Evolutionary conservation across 768 basidiomycete species (phyloP).

Genomic region (Serendipita sp.): DNA sequence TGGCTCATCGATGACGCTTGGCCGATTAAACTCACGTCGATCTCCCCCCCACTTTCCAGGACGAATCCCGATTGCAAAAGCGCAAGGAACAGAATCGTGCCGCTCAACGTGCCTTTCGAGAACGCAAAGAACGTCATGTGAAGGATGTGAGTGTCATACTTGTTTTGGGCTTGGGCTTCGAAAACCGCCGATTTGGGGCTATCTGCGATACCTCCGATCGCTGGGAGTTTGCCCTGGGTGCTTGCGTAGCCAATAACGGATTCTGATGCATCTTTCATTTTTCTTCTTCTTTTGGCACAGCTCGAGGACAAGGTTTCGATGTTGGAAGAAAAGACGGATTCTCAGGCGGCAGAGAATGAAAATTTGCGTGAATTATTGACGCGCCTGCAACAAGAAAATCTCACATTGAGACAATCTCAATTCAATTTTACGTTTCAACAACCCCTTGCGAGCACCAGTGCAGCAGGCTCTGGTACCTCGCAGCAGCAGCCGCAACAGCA

Average conservation of each 20-base stretch:
- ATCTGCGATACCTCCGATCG: constrained; percentile 7
- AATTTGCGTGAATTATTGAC: constrained; percentile 75
- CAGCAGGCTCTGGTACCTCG: not conserved
- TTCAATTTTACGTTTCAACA: constrained; percentile 76
- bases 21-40: not conserved
- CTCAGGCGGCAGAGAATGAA: constrained; percentile 61
- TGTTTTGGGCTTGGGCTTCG: not conserved
- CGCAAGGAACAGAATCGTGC: constrained; percentile 96
- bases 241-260: not conserved
- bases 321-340: constrained; percentile 69
- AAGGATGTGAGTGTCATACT: constrained; percentile 57
- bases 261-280: not conserved
- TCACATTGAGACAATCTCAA: constrained; percentile 57
- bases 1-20: no score
- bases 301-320: constrained; percentile 83
- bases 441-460: constrained; percentile 12
- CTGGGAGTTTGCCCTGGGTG: not conserved
- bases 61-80: constrained; percentile 62
- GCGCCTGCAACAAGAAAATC: constrained; percentile 76
- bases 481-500: constrained; percentile 22
- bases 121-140: constrained; percentile 93
- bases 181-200: not conserved
- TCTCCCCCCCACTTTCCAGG: constrained; percentile 23
- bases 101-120: constrained; percentile 92
- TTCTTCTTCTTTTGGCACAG: constrained; percentile 23